Conservation (phyloP, 768 basidiomycete species). For the Exidia glandulosa region DNA sequence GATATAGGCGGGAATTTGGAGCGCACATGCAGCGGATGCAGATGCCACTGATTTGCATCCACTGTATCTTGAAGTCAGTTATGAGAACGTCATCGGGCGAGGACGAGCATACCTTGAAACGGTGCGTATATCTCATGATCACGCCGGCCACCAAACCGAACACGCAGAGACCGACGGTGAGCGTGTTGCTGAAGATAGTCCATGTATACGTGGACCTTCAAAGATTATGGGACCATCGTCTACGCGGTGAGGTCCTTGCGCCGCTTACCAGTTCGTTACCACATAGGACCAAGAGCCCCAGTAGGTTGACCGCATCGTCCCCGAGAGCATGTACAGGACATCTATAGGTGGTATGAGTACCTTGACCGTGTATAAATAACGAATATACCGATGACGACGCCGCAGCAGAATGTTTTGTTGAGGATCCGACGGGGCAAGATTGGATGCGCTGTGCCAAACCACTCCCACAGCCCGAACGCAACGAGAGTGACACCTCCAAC, state of each 20-base stretch:
- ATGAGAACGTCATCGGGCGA: too few relatives aligned
- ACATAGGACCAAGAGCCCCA: constrained; percentile 17
- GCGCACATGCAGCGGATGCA: too few relatives aligned
- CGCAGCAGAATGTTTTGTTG: constrained; percentile 23
- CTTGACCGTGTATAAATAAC: background rate
- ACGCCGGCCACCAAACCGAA: constrained; percentile 39
- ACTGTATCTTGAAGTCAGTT: too few relatives aligned
- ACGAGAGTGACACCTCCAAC: constrained; percentile 18
- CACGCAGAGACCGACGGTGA: constrained; percentile 33
- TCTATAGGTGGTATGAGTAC: background rate
- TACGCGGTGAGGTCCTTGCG: constrained; percentile 16
- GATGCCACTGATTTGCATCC: too few relatives aligned
- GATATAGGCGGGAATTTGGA: too few relatives aligned
- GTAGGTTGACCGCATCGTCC: constrained; percentile 3
- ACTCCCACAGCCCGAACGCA: constrained; percentile 21
- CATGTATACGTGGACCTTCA: constrained; percentile 6
- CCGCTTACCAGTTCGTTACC: constrained; percentile 7
- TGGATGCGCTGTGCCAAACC: constrained; percentile 20
- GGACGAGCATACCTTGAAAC: too few relatives aligned
- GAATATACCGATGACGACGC: constrained; percentile 9
- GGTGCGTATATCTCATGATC: constrained; percentile 29
- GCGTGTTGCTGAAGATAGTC: constrained; percentile 26
- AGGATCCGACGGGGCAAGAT: constrained; percentile 24
- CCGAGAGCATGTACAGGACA: constrained; percentile 15
- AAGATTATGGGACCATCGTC: constrained; percentile 8